A percentile compares a stretch with the other conserved stretches of the same genome.
phyloP scores from a whole-genome alignment of 1,284 basidiomycete genomes.

The Boletus semigastroideus region DNA sequence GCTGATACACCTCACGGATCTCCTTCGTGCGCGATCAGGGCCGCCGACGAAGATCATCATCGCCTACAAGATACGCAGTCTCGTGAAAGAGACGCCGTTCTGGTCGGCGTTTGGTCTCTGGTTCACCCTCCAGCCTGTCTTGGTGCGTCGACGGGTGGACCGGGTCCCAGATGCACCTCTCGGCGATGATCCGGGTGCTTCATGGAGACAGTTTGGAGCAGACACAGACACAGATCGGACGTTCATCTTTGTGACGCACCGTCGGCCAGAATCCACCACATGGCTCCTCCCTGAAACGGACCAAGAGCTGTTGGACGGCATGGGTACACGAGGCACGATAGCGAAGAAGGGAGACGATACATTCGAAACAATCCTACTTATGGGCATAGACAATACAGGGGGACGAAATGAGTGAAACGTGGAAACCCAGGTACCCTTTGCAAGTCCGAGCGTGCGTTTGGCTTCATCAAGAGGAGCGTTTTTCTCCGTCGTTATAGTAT shows the following conservation, averaged over 20 bases:
- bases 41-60: conserved; percentile 50
- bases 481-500: conserved; percentile 39
- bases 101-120: conserved; percentile 82
- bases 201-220: conserved; percentile 47
- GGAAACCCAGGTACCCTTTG: neutral
- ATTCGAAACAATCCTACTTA: conserved; percentile 67
- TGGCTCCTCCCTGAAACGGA: conserved; percentile 60
- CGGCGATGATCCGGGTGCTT: conserved; percentile 7
- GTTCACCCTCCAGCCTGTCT: conserved; percentile 71
- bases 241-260: conserved; percentile 61
- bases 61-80: conserved; percentile 78
- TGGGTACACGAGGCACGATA: conserved; percentile 46
- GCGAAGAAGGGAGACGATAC: too few species aligned
- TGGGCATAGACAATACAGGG: conserved; percentile 37
- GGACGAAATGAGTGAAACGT: neutral
- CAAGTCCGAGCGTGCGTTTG: neutral
- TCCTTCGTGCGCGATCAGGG: conserved; percentile 39
- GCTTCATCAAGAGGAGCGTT: conserved; percentile 5
- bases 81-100: too few species aligned
- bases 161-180: neutral
- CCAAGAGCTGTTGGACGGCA: conserved; percentile 52
- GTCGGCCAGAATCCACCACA: conserved; percentile 52
- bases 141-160: conserved; percentile 31
- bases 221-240: conserved; percentile 43
- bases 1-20: conserved; percentile 63